A percentile compares a stretch with the other conserved stretches of the same genome.
These are phyloP conservation scores for Diplotaxis tenuifolia DNA, from an alignment of 345 rosid species.

Conservation along the genomic window DNA sequence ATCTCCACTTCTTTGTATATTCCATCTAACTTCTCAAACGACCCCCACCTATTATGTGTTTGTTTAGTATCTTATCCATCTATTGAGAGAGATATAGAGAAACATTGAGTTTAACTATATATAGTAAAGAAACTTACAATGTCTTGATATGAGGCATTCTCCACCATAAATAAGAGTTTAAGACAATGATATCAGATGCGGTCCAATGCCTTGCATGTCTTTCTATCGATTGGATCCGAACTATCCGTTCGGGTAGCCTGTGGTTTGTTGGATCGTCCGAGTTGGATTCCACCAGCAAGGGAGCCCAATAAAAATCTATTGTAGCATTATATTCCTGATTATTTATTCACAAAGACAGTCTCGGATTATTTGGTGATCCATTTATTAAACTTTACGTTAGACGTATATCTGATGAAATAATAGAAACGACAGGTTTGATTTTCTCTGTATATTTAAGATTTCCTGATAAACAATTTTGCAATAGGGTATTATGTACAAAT, in stretches of 20 bases:
- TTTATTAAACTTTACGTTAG: not conserved
- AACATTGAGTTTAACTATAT: not conserved
- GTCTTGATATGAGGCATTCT: constrained; percentile 64
- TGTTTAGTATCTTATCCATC: not conserved
- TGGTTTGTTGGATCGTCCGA: constrained; percentile 81
- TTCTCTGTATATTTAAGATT: not conserved
- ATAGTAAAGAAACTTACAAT: constrained; percentile 51
- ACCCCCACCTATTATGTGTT: constrained; percentile 59
- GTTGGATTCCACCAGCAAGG: constrained; percentile 89
- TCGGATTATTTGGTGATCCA: not conserved
- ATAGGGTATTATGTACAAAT: not conserved
- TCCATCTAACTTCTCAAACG: constrained; percentile 60
- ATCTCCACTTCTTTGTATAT: constrained; percentile 64
- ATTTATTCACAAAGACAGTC: not conserved
- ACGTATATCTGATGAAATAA: not conserved
- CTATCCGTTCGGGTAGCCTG: constrained; percentile 63
- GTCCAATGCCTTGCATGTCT: constrained; percentile 88
- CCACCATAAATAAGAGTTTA: constrained; percentile 96
- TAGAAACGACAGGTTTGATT: not conserved
- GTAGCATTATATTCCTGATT: constrained; percentile 77
- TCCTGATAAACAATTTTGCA: not conserved
- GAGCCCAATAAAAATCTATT: constrained; percentile 90
- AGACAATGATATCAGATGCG: constrained; percentile 63
- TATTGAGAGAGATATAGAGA: not conserved
- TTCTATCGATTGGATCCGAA: constrained; percentile 72